Conservation (phyloP, 352 stramenopile genomes). For the Phytophthora sansomeana region DNA sequence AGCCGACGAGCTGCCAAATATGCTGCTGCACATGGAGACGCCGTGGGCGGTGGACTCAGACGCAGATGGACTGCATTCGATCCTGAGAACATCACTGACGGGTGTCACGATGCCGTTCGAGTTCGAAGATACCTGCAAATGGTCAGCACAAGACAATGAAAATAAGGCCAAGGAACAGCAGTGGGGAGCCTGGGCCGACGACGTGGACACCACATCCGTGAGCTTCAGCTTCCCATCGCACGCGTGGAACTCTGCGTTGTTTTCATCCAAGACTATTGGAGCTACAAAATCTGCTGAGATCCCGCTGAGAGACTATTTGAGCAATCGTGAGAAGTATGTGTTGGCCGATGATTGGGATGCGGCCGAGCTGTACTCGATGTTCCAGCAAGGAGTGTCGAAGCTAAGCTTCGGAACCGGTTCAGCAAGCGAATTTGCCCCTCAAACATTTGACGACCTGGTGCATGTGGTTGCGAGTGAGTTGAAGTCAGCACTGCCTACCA, state of each 20-base stretch:
- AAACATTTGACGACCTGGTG: constrained; percentile 25
- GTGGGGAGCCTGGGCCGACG: constrained; percentile 37
- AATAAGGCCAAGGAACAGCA: constrained; percentile 15
- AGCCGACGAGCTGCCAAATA: constrained; percentile 6
- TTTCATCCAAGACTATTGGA: constrained; percentile 13
- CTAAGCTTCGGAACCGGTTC: constrained; percentile 2
- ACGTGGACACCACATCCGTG: constrained; percentile 50
- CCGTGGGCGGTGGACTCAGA: constrained; percentile 10
- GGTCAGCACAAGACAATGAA: constrained; percentile 1
- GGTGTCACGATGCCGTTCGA: constrained; percentile 34
- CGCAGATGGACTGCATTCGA: constrained; percentile 31
- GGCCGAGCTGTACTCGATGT: constrained; percentile 29
- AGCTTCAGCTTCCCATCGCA: constrained; percentile 43
- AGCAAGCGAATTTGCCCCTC: constrained; percentile 1
- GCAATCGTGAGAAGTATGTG: constrained; percentile 22
- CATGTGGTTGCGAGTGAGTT: constrained; percentile 26
- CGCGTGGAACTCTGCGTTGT: constrained; percentile 39
- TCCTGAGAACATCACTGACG: constrained; percentile 32
- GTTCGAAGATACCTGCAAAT: constrained; percentile 32
- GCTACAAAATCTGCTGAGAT: constrained; percentile 27
- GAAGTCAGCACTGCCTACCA: constrained; percentile 13
- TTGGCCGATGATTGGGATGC: constrained; percentile 21
- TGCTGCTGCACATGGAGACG: constrained; percentile 18
- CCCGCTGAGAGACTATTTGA: constrained; percentile 27
- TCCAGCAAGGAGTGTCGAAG: constrained; percentile 29